Percentiles rank a stretch among this genome's conserved stretches.
phyloP scores from a whole-genome alignment of 1,284 basidiomycete genomes.

The Tylopilus orsonianus region DNA sequence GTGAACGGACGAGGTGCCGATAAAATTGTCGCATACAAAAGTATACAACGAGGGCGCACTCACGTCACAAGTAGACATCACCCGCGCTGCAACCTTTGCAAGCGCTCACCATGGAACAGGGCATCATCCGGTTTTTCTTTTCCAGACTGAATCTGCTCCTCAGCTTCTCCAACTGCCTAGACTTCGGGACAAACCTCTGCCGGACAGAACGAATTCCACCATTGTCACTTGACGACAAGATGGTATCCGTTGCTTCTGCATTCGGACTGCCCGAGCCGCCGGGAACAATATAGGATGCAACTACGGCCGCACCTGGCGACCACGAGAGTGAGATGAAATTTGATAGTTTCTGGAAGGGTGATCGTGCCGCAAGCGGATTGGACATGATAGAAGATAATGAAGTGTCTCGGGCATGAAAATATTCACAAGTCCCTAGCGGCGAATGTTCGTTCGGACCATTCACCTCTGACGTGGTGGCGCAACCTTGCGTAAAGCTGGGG shows the following conservation, averaged over 20 bases:
- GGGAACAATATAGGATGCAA: conserved; percentile 30
- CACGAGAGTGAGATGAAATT: conserved; percentile 59
- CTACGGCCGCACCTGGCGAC: conserved; percentile 42
- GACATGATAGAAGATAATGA: conserved; percentile 48
- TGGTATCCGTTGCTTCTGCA: conserved; percentile 18
- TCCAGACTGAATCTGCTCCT: conserved; percentile 49
- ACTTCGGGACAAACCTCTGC: conserved; percentile 54
- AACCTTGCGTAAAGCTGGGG: conserved; percentile 20
- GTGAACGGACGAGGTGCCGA: conserved; percentile 7
- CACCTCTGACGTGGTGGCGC: conserved; percentile 26
- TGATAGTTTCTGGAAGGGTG: conserved; percentile 45
- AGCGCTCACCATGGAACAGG: conserved; percentile 33
- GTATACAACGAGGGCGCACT: conserved; percentile 9
- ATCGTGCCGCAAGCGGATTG: conserved; percentile 51
- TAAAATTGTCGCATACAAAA: conserved; percentile 1
- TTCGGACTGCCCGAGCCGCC: conserved; percentile 26
- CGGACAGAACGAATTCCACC: conserved; percentile 19
- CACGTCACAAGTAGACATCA: conserved; percentile 45
- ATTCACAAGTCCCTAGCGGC: conserved; percentile 25
- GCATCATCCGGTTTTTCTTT: conserved; percentile 35
- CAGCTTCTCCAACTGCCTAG: conserved; percentile 62
- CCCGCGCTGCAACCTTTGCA: conserved; percentile 45
- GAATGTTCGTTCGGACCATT: conserved; percentile 10
- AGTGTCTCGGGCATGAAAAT: conserved; percentile 25
- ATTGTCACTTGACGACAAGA: conserved; percentile 12